Evolutionary conservation across 768 basidiomycete species (phyloP).

Genomic region (Mycena filopes): DNA sequence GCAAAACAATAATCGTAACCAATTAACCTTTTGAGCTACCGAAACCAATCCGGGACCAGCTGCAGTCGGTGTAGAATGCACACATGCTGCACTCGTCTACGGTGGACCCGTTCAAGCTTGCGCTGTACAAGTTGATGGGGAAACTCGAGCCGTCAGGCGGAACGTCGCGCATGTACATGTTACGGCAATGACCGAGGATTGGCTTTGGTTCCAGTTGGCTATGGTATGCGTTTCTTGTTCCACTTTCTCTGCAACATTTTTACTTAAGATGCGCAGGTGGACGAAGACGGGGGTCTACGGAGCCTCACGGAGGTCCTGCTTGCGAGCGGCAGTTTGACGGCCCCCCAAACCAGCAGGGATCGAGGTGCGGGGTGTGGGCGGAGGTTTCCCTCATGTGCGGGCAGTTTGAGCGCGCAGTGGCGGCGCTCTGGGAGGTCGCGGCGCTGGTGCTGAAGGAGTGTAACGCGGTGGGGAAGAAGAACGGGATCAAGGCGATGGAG

Average conservation of each 20-base stretch:
- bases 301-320: constrained; percentile 79
- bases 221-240: constrained; percentile 60
- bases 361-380: constrained; percentile 79
- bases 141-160: constrained; percentile 85
- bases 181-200: constrained; percentile 96
- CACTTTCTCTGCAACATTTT: not conserved
- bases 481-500: constrained; percentile 84
- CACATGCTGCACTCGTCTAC: constrained; percentile 91
- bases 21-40: constrained; percentile 60
- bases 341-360: constrained; percentile 64
- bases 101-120: constrained; percentile 95
- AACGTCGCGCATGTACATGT: constrained; percentile 84
- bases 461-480: constrained; percentile 86
- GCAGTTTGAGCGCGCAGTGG: constrained; percentile 93
- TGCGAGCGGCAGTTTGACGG: constrained; percentile 85
- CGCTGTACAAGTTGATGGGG: constrained; percentile 95
- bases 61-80: constrained; percentile 83
- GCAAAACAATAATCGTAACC: constrained; percentile 7
- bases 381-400: constrained; percentile 90
- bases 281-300: constrained; percentile 82
- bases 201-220: constrained; percentile 96
- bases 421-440: constrained; percentile 85
- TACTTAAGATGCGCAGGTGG: constrained; percentile 84
- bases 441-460: constrained; percentile 79
- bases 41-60: constrained; percentile 80